These are phyloP conservation scores for Juncus inflexus DNA, from an alignment of 176 grass and related monocot species.

Conservation along the genomic window DNA sequence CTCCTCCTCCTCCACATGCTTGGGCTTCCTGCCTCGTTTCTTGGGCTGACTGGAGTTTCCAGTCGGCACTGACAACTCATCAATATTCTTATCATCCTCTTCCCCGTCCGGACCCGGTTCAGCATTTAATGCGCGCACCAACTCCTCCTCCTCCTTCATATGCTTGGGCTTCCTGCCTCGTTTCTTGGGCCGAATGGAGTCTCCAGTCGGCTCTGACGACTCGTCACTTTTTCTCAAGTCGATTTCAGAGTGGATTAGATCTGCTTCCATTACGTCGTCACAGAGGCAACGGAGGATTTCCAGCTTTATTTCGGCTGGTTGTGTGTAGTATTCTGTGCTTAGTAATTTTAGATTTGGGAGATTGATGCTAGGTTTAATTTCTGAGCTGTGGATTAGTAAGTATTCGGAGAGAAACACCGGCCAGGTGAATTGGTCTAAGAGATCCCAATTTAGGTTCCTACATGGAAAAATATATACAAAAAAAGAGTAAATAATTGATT, in stretches of 20 bases:
- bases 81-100: not conserved
- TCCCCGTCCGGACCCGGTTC: slow-evolving; percentile 36
- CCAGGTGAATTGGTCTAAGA: slow-evolving; percentile 90
- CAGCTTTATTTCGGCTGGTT: slow-evolving; percentile 64
- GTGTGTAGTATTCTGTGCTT: slow-evolving; percentile 71
- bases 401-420: slow-evolving; percentile 91
- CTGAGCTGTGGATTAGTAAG: slow-evolving; percentile 57
- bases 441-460: slow-evolving; percentile 97
- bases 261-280: slow-evolving; percentile 77
- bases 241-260: slow-evolving; percentile 61
- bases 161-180: slow-evolving; percentile 44
- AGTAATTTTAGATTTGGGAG: slow-evolving; percentile 62
- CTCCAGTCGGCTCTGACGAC: slow-evolving; percentile 47
- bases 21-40: slow-evolving; percentile 45
- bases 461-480: slow-evolving; percentile 26
- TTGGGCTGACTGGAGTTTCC: slow-evolving; percentile 30
- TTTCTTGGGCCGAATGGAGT: slow-evolving; percentile 28
- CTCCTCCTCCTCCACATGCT: slow-evolving; percentile 11
- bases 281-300: slow-evolving; percentile 74
- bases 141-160: slow-evolving; percentile 20
- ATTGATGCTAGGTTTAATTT: slow-evolving; percentile 53
- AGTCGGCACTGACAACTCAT: slow-evolving; percentile 46
- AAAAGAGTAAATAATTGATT: slow-evolving; percentile 16
- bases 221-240: slow-evolving; percentile 41
- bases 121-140: slow-evolving; percentile 8